Conservation (phyloP, 1,284 basidiomycete species). For the Cronartium ribicola region DNA sequence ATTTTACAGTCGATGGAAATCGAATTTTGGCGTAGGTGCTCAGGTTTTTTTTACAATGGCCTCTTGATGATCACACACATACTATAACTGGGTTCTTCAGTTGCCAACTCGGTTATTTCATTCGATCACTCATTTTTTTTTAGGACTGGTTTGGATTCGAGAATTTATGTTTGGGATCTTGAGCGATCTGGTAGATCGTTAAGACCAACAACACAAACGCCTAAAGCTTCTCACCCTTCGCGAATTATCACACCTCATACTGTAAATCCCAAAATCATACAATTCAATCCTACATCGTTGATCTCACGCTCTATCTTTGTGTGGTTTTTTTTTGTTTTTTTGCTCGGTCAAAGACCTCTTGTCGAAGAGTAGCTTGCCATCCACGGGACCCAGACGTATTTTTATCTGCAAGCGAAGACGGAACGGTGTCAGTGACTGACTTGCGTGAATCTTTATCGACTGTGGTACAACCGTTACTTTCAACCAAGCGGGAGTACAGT, state of each 20-base stretch:
- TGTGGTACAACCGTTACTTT: neutral
- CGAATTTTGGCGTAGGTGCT: constrained; percentile 19
- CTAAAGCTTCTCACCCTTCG: neutral
- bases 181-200: neutral
- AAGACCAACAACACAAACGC: neutral
- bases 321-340: neutral
- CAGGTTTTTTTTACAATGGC: neutral
- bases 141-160: constrained; percentile 29
- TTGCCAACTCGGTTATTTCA: neutral
- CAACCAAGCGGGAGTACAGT: constrained; percentile 9
- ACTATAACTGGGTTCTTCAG: neutral
- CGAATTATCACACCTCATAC: constrained; percentile 18
- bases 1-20: constrained; percentile 20
- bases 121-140: neutral
- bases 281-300: neutral
- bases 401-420: constrained; percentile 31
- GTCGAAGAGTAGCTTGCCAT: constrained; percentile 27
- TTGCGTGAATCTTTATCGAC: neutral
- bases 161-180: constrained; percentile 25
- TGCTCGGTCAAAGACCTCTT: constrained; percentile 20
- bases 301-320: neutral
- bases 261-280: neutral
- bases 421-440: constrained; percentile 14
- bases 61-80: neutral
- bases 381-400: constrained; percentile 9